Percentiles rank a stretch among this genome's conserved stretches.
Evolutionary conservation across 106 monocot genomes (phyloP).

Genomic region (Gastrodia elata): DNA sequence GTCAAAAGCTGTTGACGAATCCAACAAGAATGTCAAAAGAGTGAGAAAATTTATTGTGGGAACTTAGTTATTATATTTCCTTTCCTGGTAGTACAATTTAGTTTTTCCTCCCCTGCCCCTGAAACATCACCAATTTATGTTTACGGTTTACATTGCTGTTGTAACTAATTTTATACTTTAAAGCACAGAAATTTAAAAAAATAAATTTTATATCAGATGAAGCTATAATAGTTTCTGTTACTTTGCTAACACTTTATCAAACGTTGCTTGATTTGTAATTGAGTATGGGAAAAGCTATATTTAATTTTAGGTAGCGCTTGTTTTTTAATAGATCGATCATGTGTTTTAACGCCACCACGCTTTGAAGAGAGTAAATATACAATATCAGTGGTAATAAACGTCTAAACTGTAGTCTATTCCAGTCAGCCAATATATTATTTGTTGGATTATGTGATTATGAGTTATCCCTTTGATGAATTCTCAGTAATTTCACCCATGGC

Average conservation of each 20-base stretch:
- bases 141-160: not conserved
- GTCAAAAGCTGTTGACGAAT: conserved; percentile 73
- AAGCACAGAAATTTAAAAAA: not conserved
- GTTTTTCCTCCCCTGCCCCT: not conserved
- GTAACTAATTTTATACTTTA: not conserved
- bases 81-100: not conserved
- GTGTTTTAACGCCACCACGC: no score
- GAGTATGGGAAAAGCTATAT: not conserved
- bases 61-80: not conserved
- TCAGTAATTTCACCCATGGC: no score
- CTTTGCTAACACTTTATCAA: not conserved
- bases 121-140: not conserved
- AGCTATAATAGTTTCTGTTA: not conserved
- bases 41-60: conserved; percentile 25
- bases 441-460: no score
- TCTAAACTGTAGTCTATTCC: no score
- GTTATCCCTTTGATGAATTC: no score
- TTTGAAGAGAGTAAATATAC: no score
- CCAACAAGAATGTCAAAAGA: conserved; percentile 64
- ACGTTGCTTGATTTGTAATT: not conserved
- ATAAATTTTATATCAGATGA: not conserved
- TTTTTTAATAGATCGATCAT: no score
- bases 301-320: no score
- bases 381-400: no score
- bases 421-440: no score